Conservation (phyloP, 257 asterid species). For the Solanum appendiculatum region DNA sequence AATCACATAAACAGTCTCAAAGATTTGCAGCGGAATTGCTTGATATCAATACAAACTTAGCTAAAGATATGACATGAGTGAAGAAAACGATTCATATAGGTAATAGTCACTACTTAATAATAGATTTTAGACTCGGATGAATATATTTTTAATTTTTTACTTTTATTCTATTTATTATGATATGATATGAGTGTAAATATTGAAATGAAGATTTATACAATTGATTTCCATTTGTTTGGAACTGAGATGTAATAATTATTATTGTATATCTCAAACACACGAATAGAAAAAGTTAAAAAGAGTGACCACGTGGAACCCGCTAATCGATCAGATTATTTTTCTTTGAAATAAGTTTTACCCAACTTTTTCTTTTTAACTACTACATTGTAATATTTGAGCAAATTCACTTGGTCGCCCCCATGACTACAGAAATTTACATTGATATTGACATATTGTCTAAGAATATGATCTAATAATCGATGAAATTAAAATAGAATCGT, state of each 20-base stretch:
- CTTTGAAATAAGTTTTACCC: not conserved
- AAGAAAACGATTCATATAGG: not conserved
- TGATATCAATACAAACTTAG: not conserved
- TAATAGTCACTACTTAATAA: not conserved
- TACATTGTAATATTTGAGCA: not conserved
- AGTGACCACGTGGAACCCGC: not conserved
- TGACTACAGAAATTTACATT: not conserved
- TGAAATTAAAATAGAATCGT: not conserved
- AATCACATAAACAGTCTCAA: not conserved
- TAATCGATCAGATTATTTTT: not conserved
- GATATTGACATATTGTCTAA: not conserved
- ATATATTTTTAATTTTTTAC: not conserved
- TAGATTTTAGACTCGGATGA: not conserved
- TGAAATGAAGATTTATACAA: not conserved
- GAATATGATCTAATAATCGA: not conserved
- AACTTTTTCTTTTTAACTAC: not conserved
- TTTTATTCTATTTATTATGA: not conserved
- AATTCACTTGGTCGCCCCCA: not conserved
- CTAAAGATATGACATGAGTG: not conserved
- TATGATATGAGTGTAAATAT: not conserved
- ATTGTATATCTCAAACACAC: not conserved
- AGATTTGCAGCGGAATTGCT: fast-evolving
- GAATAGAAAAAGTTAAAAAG: not conserved
- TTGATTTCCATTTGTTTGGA: not conserved
- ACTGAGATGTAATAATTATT: not conserved